These are phyloP conservation scores for Yamadazyma dushanensis DNA, from an alignment of 1,139 yeast species.

Conservation along the genomic window DNA sequence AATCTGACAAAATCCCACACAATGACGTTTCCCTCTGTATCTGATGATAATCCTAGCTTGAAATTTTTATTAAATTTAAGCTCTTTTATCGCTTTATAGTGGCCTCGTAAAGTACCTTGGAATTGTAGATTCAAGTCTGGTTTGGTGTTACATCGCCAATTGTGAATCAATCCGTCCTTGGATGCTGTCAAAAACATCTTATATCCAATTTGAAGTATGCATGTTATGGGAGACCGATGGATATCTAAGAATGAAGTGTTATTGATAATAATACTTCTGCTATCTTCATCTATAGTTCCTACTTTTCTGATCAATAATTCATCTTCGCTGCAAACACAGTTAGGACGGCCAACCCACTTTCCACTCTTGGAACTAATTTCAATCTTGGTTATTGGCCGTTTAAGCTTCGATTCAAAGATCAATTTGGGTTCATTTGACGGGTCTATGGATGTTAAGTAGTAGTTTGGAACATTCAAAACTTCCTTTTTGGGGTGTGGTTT, in stretches of 20 bases:
- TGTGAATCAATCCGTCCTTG: conserved; percentile 53
- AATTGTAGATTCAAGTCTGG: conserved; percentile 37
- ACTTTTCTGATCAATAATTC: conserved; percentile 39
- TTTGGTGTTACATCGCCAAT: conserved; percentile 47
- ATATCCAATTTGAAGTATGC: conserved; percentile 37
- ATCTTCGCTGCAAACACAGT: conserved; percentile 38
- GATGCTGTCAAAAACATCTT: conserved; percentile 53
- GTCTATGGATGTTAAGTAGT: conserved; percentile 28
- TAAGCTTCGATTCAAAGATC: conserved; percentile 37
- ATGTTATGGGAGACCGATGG: conserved; percentile 36
- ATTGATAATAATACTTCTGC: conserved; percentile 44
- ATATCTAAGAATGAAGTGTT: conserved; percentile 42
- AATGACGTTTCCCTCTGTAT: conserved; percentile 47
- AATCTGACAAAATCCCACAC: conserved; percentile 61
- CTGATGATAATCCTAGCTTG: conserved; percentile 53
- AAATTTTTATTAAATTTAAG: conserved; percentile 50
- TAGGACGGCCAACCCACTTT: conserved; percentile 50
- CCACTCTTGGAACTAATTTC: conserved; percentile 36
- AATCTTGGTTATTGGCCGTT: conserved; percentile 37
- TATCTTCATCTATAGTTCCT: conserved; percentile 23
- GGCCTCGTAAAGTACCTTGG: conserved; percentile 55
- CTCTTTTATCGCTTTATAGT: conserved; percentile 40
- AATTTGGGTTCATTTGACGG: conserved; percentile 25
- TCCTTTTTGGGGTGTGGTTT: conserved; percentile 61
- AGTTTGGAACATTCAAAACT: conserved; percentile 35